phyloP scores from a whole-genome alignment of 2,329 filamentous ascomycete genomes.

The Chaetomiaceae sp. region DNA sequence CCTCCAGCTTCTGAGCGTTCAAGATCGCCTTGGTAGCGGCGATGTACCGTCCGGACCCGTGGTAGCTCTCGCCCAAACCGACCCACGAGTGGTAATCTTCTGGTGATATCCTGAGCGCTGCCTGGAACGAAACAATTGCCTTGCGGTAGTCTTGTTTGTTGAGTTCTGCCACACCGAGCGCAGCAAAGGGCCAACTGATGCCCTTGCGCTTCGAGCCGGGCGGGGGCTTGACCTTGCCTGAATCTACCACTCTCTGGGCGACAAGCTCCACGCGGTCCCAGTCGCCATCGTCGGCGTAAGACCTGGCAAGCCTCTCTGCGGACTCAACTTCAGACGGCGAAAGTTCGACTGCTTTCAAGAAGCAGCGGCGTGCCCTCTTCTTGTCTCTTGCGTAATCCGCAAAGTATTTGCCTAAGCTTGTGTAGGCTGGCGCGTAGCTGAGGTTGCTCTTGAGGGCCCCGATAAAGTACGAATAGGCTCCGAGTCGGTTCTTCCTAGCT shows the following conservation, averaged over 20 bases:
- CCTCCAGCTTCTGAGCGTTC: slow-evolving; percentile 74
- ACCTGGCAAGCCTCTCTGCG: slow-evolving; percentile 78
- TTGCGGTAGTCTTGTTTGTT: slow-evolving; percentile 89
- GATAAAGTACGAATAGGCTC: slow-evolving; percentile 80
- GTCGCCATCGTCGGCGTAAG: slow-evolving; percentile 84
- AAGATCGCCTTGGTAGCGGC: slow-evolving; percentile 90
- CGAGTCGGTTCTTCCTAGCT: slow-evolving; percentile 73
- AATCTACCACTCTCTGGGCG: slow-evolving; percentile 84
- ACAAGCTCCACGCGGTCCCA: slow-evolving; percentile 97
- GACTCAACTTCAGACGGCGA: slow-evolving; percentile 82
- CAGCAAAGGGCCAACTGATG: slow-evolving; percentile 93
- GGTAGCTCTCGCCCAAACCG: slow-evolving; percentile 93
- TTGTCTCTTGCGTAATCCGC: slow-evolving; percentile 86
- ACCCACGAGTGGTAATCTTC: slow-evolving; percentile 94
- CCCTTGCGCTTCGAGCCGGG: slow-evolving; percentile 91
- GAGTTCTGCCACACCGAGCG: slow-evolving; percentile 87
- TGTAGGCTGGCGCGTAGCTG: slow-evolving; percentile 86
- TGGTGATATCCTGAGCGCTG: slow-evolving; percentile 77
- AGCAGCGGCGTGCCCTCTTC: slow-evolving; percentile 82
- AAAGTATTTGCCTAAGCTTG: slow-evolving; percentile 85
- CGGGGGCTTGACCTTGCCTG: slow-evolving; percentile 84
- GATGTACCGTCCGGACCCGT: slow-evolving; percentile 87
- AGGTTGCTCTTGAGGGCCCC: slow-evolving; percentile 80
- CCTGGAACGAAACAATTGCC: slow-evolving; percentile 87
- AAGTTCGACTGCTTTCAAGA: slow-evolving; percentile 92